Base-by-base conservation (phyloP, 1,139 yeast genomes). In the Hyphopichia fennica region DNA sequence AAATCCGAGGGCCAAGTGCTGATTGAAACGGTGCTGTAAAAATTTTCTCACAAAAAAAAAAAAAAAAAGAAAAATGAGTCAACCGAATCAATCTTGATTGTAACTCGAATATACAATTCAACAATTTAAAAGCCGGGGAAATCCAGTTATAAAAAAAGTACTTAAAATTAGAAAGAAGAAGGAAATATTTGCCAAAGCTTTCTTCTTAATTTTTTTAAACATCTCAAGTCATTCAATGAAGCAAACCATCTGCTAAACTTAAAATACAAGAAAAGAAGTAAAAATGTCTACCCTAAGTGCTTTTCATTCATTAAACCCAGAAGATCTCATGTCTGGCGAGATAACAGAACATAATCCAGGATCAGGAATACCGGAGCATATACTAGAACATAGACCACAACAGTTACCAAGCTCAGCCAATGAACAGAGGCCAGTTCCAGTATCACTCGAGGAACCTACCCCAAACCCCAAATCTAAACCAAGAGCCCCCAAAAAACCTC, bases 391-490 rank as follows among this genome's bases (percentile, higher is more conserved):
- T 10, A 25, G 6, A 28, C 31, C 8, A 10, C 31, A 28, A 13
- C 29, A 27, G n/a, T 10, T 22, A 7, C 25, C 25, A 22, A 22
- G 10, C 7, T 22, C n/a, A n/a, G n/a, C n/a, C n/a, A n/a, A n/a
- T n/a, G n/a, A n/a, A n/a, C n/a, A 9, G 23, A 9, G 23, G 9
- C 23, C 23, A 20, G 23, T 5, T 20, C 9, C 23, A 20, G 22
- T 4, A 33, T 7, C 25, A 5, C 10, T 19, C 13, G 11, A 27
- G 14, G 14, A 27, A 27, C 25, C 25, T 27, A 38, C 20, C 20
- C 27, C 25, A 10, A 23, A 39, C n/a, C 30, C 38, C 15, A 37
- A 20, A n/a, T 23, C 45, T n/a, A 29, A 37, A 25, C 43, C 41
- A 41, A 40, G 35, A 16, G 17, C 28, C 8, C 28, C 28, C 8